Evolutionary conservation across 164 flowering plant genomes (phyloP), one percentile per base, ranked within the genome.

Genomic region (Stephania japonica): DNA sequence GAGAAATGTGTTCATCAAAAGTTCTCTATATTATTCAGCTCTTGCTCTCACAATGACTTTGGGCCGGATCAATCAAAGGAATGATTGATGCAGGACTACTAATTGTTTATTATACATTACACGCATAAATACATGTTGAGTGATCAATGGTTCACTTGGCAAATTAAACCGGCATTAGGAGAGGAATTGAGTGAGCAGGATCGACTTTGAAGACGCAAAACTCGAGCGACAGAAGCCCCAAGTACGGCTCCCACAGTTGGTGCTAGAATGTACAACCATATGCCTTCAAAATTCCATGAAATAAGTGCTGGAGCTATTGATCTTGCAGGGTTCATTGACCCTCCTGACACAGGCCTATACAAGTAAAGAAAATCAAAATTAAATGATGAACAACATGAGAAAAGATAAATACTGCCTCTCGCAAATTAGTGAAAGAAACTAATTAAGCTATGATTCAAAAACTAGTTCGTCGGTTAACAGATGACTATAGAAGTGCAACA

Each of bases 271-370:
- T 94, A 90, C 59, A 91, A 77, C 98, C 98, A 91, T 38, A 90
- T 27, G 38, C 83, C 75, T 0, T 85, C 80, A 19, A 85, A 91
- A 41, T 73, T 83, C 87, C 93, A 75, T 14, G 91, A 74, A 67
- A 87, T 76, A 26, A 94, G 68, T 25, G 98, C 98, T 13, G 97
- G 97, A 7, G 94, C 98, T 13, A 93, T 27, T 62, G 94, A 88
- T 67, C 98, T 94, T 43, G 97, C 97, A 2, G 98, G 98, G 74
- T 94, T 94, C 89, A 94, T 26, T 19, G 98, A 94, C 74, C 91
- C 98, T 76, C 98, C 97, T 7, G 97, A 94, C 38, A 91, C 78
- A 4, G 98, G 96, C 81, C 98, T 93, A 32, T 32, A 75, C 26
- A 65, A 77, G 32, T 18, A 38, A 38, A 32, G 3, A 32, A 2